Base-by-base conservation (phyloP, 805 yeast species). In the Candida vaughaniae region DNA sequence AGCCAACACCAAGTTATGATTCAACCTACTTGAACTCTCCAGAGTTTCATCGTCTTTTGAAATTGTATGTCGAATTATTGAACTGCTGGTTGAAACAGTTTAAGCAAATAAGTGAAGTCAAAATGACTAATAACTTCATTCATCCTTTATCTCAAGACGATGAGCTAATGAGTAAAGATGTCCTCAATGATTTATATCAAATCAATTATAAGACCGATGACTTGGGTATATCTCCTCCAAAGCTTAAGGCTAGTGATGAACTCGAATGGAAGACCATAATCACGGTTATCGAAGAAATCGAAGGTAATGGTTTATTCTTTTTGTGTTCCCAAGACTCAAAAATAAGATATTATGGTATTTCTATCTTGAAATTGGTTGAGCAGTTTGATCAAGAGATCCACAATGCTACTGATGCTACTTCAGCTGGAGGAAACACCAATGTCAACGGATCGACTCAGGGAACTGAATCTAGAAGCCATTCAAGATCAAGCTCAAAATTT, bases 231-330 rank as follows among this genome's bases (percentile, higher is more conserved):
- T 25, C 20, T 3, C 41, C 16, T 9, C 25, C 35, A 5, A 56
- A 52, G 29, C 33, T 48, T 19, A 58, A 58, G 35, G 63, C 60
- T 6, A 61, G 72, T 5, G 89, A 84, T 44, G 85, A 80, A 39
- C 58, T 85, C 25, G 91, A 85, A 52, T 70, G 87, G 74, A 86
- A 85, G 47, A 80, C 79, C 31, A 79, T 88, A 12, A 80, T 87
- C 44, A 84, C 96, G 0, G 83, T 85, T 0, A 82, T 93, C 31
- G 98, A 93, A 58, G 97, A 91, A 44, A 86, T 91, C 7, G 99
- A 93, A 60, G 97, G 99, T 0, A 87, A 90, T 53, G 99, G 96
- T 0, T 62, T 93, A 20, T 93, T 87, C 52, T 91, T 95, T 53
- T 65, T 93, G 16, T 86, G 96, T 51, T 86, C 96, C 1, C 95